These are phyloP conservation scores for Raddia guianensis DNA, from an alignment of 176 grass and related monocot species.

Conservation along the genomic window DNA sequence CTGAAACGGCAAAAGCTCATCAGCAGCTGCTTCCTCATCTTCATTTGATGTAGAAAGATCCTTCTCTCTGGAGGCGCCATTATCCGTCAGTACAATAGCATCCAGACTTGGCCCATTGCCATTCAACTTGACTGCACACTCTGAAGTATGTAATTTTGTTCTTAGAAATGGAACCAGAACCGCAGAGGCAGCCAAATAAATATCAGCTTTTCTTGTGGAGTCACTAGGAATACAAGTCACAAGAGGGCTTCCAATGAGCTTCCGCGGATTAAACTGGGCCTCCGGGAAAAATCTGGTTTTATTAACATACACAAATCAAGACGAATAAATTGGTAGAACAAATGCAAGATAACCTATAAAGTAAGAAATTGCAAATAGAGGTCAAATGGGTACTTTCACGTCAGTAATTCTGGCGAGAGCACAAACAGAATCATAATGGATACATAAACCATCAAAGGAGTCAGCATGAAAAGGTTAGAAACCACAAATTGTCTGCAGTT, in stretches of 20 bases:
- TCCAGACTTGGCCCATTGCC: slow-evolving; percentile 70
- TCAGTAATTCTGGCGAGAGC: background rate
- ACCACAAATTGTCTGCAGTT: background rate
- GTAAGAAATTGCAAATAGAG: background rate
- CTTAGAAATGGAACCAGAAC: slow-evolving; percentile 70
- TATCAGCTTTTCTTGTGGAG: slow-evolving; percentile 55
- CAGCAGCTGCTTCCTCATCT: slow-evolving; percentile 42
- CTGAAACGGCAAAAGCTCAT: slow-evolving; percentile 57
- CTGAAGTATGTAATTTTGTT: slow-evolving; percentile 50
- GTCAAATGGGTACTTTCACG: no score
- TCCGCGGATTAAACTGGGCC: slow-evolving; percentile 57
- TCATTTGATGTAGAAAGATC: slow-evolving; percentile 50
- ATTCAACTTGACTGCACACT: slow-evolving; percentile 48
- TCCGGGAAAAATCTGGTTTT: slow-evolving; percentile 58
- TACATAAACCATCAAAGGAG: slow-evolving; percentile 22
- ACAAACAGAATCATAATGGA: background rate
- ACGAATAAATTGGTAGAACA: slow-evolving; percentile 23
- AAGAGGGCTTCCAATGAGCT: slow-evolving; percentile 80
- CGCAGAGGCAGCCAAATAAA: slow-evolving; percentile 64
- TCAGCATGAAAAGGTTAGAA: slow-evolving; percentile 10
- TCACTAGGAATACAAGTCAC: slow-evolving; percentile 72
- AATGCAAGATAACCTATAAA: background rate
- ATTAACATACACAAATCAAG: slow-evolving; percentile 31
- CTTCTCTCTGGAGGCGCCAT: slow-evolving; percentile 35
- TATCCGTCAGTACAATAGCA: slow-evolving; percentile 76